Base-by-base conservation (phyloP, 441 rosid genomes). In the Geranium incanum region DNA sequence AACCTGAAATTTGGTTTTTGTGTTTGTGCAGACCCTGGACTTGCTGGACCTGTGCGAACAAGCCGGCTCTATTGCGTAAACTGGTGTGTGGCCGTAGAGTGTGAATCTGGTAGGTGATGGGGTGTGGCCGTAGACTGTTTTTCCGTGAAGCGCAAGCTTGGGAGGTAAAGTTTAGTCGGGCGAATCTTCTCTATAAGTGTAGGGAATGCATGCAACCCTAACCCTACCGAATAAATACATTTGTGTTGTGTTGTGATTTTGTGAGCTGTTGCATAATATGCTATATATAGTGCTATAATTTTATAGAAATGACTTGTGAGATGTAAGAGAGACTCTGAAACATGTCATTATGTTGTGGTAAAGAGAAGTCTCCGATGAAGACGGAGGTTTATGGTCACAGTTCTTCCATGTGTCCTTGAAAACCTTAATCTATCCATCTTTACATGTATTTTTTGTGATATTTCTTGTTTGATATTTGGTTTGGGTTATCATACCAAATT, bases 1-100 rank as follows among this genome's bases (percentile, higher is more conserved):
- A 6, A 59, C 36, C 36, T 19, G n/a, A 60, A 60, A 19, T 1
- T 60, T 21, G 36, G 21, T 4, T 79, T 73, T 78, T 73, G 38
- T 75, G 67, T 18, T 76, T 68, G 12, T 86, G 86, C 87, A 93
- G 98, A 91, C 96, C n/a, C 77, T 93, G 82, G 91, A 88, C 74
- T 87, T 91, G 37, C 76, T 91, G 76, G 98, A 89, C 74, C 95
- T 93, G n/a, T 93, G 98, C 65, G 95, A 93, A 77, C 93, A 91
- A 79, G 93, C 93, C 0, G 94, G 96, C 73, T 82, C 93, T 43
- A 28, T 80, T 50, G 84, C 87, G 59, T 89, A 81, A 84, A 74
- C 82, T 36, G 68, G 73, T 16, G 52, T 12, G 60, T 70, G 33
- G 2, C 62, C 23, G 75, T 68, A 9, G 71, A 68, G 45, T 67